Conservation (phyloP, 2,329 filamentous ascomycete species). For the Apiospora kogelbergensis region DNA sequence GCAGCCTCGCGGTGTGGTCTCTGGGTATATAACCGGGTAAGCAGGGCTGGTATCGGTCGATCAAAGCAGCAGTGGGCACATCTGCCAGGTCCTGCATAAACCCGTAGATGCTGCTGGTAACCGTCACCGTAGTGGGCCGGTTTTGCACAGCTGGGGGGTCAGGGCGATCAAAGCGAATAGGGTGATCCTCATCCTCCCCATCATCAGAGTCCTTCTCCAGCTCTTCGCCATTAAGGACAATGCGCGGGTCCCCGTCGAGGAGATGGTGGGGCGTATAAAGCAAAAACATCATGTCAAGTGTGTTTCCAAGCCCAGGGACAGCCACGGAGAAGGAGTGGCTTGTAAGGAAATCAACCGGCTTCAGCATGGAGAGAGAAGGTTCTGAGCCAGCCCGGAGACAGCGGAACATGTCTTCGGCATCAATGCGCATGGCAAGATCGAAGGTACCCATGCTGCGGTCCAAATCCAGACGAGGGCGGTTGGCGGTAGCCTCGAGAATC, state of each 20-base stretch:
- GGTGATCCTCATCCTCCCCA: neutral
- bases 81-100: constrained; percentile 32
- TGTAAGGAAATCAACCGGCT: constrained; percentile 18
- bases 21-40: constrained; percentile 36
- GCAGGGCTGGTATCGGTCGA: constrained; percentile 40
- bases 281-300: neutral
- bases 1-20: constrained; percentile 36
- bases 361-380: neutral
- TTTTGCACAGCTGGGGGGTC: neutral
- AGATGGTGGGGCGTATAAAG: neutral
- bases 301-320: constrained; percentile 9
- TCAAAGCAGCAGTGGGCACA: constrained; percentile 32
- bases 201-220: neutral
- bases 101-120: constrained; percentile 32
- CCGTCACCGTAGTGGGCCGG: neutral
- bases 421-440: neutral
- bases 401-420: neutral
- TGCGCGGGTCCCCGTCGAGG: neutral
- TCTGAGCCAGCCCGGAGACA: neutral
- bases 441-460: neutral
- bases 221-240: neutral
- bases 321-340: constrained; percentile 12
- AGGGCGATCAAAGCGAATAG: neutral
- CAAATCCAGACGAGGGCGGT: neutral
- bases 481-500: constrained; percentile 2